Percentiles rank a stretch among this genome's conserved stretches.
phyloP scores from a whole-genome alignment of 164 flowering plant species.

The Tetracentron sinense region DNA sequence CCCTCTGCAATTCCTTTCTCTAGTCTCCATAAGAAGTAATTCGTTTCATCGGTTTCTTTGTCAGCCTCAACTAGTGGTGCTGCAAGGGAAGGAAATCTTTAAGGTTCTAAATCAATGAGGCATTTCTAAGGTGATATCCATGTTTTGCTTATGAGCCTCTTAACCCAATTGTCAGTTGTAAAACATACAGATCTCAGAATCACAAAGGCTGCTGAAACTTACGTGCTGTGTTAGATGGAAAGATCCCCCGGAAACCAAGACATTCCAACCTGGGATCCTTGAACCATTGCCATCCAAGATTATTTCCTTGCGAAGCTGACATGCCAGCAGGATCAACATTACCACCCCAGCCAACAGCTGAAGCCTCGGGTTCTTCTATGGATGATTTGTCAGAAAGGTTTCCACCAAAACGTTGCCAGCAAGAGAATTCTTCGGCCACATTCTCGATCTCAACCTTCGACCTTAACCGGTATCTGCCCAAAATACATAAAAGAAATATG shows the following conservation, averaged over 20 bases:
- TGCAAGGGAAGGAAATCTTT: slow-evolving; percentile 22
- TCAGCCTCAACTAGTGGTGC: slow-evolving; percentile 91
- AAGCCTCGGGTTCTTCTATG: slow-evolving; percentile 69
- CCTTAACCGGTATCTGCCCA: slow-evolving; percentile 76
- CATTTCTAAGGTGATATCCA: not conserved
- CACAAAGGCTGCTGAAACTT: slow-evolving; percentile 20
- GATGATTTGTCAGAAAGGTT: slow-evolving; percentile 34
- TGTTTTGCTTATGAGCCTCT: not conserved
- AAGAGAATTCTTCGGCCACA: slow-evolving; percentile 62
- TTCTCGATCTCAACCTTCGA: slow-evolving; percentile 89
- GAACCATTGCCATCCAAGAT: slow-evolving; percentile 75
- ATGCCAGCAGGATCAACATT: slow-evolving; percentile 49
- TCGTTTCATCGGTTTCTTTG: slow-evolving; percentile 66
- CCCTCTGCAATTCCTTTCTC: slow-evolving; percentile 97
- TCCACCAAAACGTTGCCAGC: slow-evolving; percentile 90
- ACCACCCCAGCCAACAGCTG: slow-evolving; percentile 71
- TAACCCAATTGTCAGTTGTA: not conserved
- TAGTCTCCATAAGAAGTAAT: slow-evolving; percentile 70
- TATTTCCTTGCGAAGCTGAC: slow-evolving; percentile 58
- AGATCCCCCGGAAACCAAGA: slow-evolving; percentile 89
- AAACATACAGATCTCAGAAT: not conserved
- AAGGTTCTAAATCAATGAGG: not conserved
- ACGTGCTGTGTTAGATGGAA: slow-evolving; percentile 67
- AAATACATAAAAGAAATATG: not conserved
- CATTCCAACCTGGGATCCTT: slow-evolving; percentile 80